Evolutionary conservation across 2,329 filamentous ascomycete genomes (phyloP).

Genomic region (Fusarium equiseti): DNA sequence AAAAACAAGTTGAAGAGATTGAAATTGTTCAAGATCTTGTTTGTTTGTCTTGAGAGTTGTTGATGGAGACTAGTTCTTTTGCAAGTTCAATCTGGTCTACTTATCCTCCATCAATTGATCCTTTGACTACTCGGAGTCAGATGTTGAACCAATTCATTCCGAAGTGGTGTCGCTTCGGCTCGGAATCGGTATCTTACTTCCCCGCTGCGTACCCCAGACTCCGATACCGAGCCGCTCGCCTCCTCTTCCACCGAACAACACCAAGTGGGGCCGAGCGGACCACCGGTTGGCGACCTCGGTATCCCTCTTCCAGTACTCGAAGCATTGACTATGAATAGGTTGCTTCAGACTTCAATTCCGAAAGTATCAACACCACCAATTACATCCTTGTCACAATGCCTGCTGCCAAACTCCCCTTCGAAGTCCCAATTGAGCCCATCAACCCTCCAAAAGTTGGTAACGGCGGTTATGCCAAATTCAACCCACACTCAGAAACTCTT

Average conservation of each 20-base stretch:
- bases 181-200: not conserved
- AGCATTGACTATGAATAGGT: conserved; percentile 4
- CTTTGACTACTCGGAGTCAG: rapidly evolving
- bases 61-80: rapidly evolving
- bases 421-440: conserved; percentile 11
- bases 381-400: conserved; percentile 1
- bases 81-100: not conserved
- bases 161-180: conserved; percentile 1
- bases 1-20: not conserved
- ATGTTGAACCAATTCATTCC: not conserved
- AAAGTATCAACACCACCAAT: not conserved
- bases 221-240: conserved; percentile 14
- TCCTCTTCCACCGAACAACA: not conserved
- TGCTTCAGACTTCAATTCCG: not conserved
- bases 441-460: conserved; percentile 3
- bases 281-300: conserved; percentile 10
- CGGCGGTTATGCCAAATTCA: conserved; percentile 5
- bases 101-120: not conserved
- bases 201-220: not conserved
- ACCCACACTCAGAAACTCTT: conserved; percentile 15
- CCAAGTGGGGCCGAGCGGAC: conserved; percentile 8
- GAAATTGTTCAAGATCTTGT: not conserved
- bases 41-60: not conserved
- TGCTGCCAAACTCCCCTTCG: conserved; percentile 5
- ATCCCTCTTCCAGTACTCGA: not conserved